Percentiles rank a stretch among this genome's conserved stretches.
phyloP scores from a whole-genome alignment of 257 asterid genomes.

The Primulina huaijiensis region DNA sequence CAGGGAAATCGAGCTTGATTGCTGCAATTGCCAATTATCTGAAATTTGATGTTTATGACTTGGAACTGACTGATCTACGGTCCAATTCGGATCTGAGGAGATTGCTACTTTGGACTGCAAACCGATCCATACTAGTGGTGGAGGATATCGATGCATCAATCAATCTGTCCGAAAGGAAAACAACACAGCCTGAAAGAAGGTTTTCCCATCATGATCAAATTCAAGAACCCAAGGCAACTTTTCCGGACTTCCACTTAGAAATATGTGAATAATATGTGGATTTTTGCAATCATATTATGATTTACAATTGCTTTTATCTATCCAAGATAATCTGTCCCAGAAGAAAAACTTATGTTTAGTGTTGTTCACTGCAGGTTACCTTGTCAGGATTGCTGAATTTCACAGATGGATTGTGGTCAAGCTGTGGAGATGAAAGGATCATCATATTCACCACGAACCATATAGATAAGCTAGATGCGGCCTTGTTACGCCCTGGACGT shows the following conservation, averaged over 20 bases:
- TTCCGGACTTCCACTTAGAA: neutral
- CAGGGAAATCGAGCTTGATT: slow-evolving; percentile 78
- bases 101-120: slow-evolving; percentile 43
- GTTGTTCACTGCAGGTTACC: slow-evolving; percentile 41
- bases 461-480: slow-evolving; percentile 51
- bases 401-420: slow-evolving; percentile 66
- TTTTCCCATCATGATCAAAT: neutral
- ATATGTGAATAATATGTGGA: neutral
- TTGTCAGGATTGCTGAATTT: slow-evolving; percentile 63
- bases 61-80: slow-evolving; percentile 52
- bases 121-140: slow-evolving; percentile 61
- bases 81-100: slow-evolving; percentile 45
- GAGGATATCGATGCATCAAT: slow-evolving; percentile 72
- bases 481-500: slow-evolving; percentile 56
- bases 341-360: neutral
- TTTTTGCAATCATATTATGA: neutral
- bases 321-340: neutral
- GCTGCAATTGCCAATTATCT: slow-evolving; percentile 75
- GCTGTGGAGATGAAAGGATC: slow-evolving; percentile 62
- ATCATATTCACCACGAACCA: slow-evolving; percentile 60
- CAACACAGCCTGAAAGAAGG: neutral
- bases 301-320: neutral
- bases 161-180: slow-evolving; percentile 34
- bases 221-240: slow-evolving; percentile 29
- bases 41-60: slow-evolving; percentile 62